Percentiles rank a stretch among this genome's conserved stretches.
phyloP scores from a whole-genome alignment of 1,284 basidiomycete species.

The Cerioporus squamosus region DNA sequence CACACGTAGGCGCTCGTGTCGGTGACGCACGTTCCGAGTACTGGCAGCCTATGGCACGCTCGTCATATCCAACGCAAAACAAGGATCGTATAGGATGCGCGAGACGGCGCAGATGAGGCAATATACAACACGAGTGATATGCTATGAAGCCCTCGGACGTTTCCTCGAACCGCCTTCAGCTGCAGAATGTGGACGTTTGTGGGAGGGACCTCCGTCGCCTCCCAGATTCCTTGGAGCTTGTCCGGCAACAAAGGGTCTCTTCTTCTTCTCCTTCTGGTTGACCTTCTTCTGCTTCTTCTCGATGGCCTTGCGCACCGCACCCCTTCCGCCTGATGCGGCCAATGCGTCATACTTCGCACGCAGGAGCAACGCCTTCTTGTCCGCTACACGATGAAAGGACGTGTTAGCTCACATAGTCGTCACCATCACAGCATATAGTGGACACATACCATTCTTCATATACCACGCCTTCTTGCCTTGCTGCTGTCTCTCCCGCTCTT shows the following conservation, averaged over 20 bases:
- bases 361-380: constrained; percentile 74
- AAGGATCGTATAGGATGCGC: background rate
- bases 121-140: background rate
- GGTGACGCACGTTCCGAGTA: background rate
- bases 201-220: constrained; percentile 5
- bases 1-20: constrained; percentile 5
- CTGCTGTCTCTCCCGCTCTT: constrained; percentile 73
- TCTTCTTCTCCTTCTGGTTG: constrained; percentile 88
- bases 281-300: constrained; percentile 90
- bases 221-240: constrained; percentile 11
- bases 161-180: constrained; percentile 12
- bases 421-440: background rate
- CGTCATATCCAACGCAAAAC: background rate
- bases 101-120: background rate
- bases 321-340: constrained; percentile 73
- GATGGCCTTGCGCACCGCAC: constrained; percentile 85
- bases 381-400: constrained; percentile 52
- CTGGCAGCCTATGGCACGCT: background rate
- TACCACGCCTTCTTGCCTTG: constrained; percentile 86
- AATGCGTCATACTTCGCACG: constrained; percentile 81
- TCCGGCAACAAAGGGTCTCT: constrained; percentile 61
- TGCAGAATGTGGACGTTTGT: constrained; percentile 12
- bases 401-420: background rate
- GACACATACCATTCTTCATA: constrained; percentile 79
- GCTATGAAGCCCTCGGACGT: constrained; percentile 11